Evolutionary conservation across 768 basidiomycete genomes (phyloP).

Genomic region (Sutorius australiensis): DNA sequence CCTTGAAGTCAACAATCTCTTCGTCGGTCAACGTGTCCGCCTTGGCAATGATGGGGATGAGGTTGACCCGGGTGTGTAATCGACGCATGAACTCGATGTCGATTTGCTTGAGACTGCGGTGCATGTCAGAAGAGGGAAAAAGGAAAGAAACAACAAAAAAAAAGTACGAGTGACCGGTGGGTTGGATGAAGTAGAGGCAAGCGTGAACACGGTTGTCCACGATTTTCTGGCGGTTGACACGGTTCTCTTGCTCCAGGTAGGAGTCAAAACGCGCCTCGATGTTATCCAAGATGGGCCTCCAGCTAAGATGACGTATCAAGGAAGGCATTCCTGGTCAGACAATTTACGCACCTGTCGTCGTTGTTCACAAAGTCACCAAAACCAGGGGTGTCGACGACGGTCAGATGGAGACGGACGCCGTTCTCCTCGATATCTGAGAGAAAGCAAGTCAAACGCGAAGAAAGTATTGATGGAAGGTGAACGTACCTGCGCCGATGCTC

Average conservation of each 20-base stretch:
- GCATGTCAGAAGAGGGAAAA: not conserved
- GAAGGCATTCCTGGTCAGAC: constrained; percentile 9
- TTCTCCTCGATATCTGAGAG: constrained; percentile 95
- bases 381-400: constrained; percentile 99
- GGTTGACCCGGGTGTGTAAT: constrained; percentile 94
- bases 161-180: constrained; percentile 84
- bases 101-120: constrained; percentile 83
- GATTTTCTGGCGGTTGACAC: constrained; percentile 91
- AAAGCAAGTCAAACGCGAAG: constrained; percentile 13
- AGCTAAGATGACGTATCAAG: constrained; percentile 48
- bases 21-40: constrained; percentile 97
- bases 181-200: constrained; percentile 98
- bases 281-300: constrained; percentile 98
- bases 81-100: constrained; percentile 99
- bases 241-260: constrained; percentile 97
- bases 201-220: constrained; percentile 98
- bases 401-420: constrained; percentile 91
- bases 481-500: constrained; percentile 92
- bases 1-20: constrained; percentile 90
- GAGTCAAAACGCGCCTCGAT: constrained; percentile 98
- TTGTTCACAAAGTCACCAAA: constrained; percentile 99
- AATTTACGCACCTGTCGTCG: constrained; percentile 75
- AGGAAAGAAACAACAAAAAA: too few relatives aligned
- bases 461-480: not conserved
- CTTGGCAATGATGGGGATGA: constrained; percentile 98